phyloP scores from a whole-genome alignment of 306 rosid species.

The Sicyos baderoa region DNA sequence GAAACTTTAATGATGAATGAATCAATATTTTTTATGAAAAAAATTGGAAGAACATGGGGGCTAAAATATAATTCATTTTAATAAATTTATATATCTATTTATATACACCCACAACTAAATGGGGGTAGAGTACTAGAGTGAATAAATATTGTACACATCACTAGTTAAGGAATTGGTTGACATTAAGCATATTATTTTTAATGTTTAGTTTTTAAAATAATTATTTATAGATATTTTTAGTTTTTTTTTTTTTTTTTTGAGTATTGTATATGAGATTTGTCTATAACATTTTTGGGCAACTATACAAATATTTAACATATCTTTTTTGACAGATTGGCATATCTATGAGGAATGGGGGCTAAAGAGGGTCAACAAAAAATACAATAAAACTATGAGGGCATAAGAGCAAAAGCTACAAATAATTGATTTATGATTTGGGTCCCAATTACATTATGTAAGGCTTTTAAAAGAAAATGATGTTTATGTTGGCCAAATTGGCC shows the following conservation, averaged over 20 bases:
- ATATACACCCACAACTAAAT: not conserved
- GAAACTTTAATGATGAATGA: not conserved
- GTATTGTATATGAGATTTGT: not conserved
- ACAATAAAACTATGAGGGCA: not conserved
- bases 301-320: too few species aligned
- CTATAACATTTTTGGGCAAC: too few species aligned
- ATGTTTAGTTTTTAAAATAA: not conserved
- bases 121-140: too few species aligned
- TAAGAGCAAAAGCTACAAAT: not conserved
- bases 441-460: not conserved
- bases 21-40: not conserved
- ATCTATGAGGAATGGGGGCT: not conserved
- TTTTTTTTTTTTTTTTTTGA: too few species aligned
- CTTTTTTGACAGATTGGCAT: not conserved
- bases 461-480: not conserved
- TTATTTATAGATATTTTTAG: not conserved
- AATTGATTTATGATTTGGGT: not conserved
- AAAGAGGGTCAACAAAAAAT: not conserved
- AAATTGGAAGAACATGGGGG: not conserved
- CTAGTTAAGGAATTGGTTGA: not conserved
- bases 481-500: not conserved
- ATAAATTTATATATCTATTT: too few species aligned
- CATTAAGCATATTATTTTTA: not conserved
- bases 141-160: not conserved
- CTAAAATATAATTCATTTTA: not conserved